Evolutionary conservation across 2,329 filamentous ascomycete species (phyloP), one percentile per base, ranked within the genome.

Genomic region (Fusarium sp.): DNA sequence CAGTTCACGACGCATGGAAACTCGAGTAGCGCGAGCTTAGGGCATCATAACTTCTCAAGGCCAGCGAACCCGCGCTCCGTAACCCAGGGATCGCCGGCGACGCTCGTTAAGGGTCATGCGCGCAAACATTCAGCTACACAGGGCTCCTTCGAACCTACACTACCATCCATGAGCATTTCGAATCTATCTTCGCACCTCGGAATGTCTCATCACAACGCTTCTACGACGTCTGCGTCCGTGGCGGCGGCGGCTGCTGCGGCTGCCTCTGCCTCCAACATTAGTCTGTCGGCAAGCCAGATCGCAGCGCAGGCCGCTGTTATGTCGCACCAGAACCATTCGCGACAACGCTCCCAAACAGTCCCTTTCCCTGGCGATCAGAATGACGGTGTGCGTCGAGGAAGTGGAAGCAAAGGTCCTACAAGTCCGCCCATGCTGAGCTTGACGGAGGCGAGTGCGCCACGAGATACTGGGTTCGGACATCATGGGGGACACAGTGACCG

Each of bases 281-380:
- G 82, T 24, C 78, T 87, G 63, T 84, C 85, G 3, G 88, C 91
- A n/a, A 93, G 91, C 77, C 90, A 93, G 77, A 93, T 94, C 67
- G 92, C 92, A 38, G 91, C 91, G 19, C 91, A 94, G 78, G 89
- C 91, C 11, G 92, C 92, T 55, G 88, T 91, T 73, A 88, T 92
- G 81, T 86, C 87, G 32, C 86, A 89, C 72, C 83, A 86, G 73
- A 81, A 82, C 42, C 76, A 71, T 69, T 75, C 78, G 44, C 84
- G 92, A 20, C 91, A 93, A 75, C 86, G 91, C 51, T 94, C 91
- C 15, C 89, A 92, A 76, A 93, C 91, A 0, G 88, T 91, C 10
- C 89, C 91, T 7, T 84, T 86, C 19, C 86, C 80, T 2, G 80
- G 80, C 21, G 80, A 82, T 9, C 72, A 77, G n/a, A 77, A 80